A percentile compares a stretch with the other conserved stretches of the same genome.
phyloP scores from a whole-genome alignment of 1,139 yeast species.

The Kodamaea alishanica region DNA sequence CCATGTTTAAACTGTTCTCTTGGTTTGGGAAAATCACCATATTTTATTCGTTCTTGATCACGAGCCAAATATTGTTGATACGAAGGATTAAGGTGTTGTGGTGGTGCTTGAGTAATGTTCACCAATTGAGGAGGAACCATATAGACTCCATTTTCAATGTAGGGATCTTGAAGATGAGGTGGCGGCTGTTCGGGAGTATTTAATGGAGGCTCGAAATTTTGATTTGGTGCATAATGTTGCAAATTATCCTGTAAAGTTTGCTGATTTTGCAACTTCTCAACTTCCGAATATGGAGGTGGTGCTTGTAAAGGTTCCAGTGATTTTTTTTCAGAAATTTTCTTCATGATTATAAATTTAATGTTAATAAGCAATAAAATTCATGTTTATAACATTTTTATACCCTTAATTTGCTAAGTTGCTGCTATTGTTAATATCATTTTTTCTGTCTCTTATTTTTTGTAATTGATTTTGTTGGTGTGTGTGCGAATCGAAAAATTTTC shows the following conservation, averaged over 20 bases:
- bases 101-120: conserved; percentile 35
- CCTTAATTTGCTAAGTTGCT: too few species aligned
- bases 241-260: not conserved
- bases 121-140: conserved; percentile 35
- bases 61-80: conserved; percentile 32
- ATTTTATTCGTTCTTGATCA: conserved; percentile 32
- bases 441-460: too few species aligned
- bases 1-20: conserved; percentile 27
- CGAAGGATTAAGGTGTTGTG: conserved; percentile 36
- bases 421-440: too few species aligned
- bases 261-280: conserved; percentile 3
- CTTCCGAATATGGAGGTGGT: conserved; percentile 14
- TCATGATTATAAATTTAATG: too few species aligned
- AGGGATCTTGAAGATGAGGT: conserved; percentile 15
- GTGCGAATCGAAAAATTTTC: too few species aligned
- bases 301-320: conserved; percentile 2
- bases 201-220: not conserved
- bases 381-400: too few species aligned
- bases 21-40: conserved; percentile 33
- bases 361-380: too few species aligned
- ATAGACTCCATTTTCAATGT: conserved; percentile 28
- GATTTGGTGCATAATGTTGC: conserved; percentile 1
- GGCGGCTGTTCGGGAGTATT: conserved; percentile 3
- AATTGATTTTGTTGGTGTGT: too few species aligned
- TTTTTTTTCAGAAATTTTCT: too few species aligned